phyloP scores from a whole-genome alignment of 176 grass and related monocot species.

The Oryza rufipogon region DNA sequence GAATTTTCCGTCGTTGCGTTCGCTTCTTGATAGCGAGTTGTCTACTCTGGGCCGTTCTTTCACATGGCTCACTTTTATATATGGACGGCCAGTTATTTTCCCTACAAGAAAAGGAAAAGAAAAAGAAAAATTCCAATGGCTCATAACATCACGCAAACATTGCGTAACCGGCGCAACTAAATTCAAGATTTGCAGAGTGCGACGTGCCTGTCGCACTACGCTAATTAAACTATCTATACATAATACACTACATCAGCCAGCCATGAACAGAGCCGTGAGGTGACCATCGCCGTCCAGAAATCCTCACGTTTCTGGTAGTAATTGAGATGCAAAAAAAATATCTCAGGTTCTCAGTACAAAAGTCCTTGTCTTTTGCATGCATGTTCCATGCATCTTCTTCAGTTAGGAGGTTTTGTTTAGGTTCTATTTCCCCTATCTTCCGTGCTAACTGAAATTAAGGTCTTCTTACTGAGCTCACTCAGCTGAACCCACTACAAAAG shows the following conservation, averaged over 20 bases:
- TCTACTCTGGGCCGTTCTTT: background rate
- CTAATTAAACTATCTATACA: no score
- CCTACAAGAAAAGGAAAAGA: background rate
- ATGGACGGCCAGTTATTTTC: conserved; percentile 6
- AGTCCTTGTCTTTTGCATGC: background rate
- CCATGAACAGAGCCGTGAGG: background rate
- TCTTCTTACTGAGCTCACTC: no score
- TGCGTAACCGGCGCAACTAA: background rate
- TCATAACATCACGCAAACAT: background rate
- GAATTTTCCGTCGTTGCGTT: background rate
- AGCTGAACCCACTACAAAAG: background rate
- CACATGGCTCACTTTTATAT: background rate
- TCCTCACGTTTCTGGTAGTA: background rate
- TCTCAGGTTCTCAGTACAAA: background rate
- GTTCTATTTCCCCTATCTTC: background rate
- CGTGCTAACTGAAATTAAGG: background rate
- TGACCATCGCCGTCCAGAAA: background rate
- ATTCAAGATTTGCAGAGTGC: background rate
- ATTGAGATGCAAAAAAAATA: background rate
- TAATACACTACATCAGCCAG: no score
- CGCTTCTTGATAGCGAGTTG: background rate
- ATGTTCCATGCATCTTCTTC: background rate
- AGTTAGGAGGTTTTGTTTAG: background rate
- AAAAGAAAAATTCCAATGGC: background rate
- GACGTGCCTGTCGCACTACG: background rate